These are phyloP conservation scores for Blepharisma undulans DNA, from an alignment of 169 alveolate species.

Conservation along the genomic window DNA sequence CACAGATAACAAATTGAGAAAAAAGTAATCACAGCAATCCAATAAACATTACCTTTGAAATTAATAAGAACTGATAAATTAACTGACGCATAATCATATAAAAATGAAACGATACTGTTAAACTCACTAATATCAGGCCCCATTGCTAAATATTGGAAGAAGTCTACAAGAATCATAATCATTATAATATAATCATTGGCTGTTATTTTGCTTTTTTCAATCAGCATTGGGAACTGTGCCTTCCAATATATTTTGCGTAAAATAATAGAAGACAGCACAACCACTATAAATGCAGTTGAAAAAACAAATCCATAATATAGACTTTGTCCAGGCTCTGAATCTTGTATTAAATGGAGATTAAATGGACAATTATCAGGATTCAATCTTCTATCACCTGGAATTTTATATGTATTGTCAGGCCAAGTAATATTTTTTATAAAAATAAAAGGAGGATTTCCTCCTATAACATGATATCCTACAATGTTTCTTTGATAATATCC, in stretches of 20 bases:
- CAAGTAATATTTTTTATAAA: background rate
- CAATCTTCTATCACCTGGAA: background rate
- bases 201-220: background rate
- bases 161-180: background rate
- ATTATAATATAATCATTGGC: background rate
- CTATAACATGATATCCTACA: background rate
- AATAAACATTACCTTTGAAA: background rate
- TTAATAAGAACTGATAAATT: slow-evolving; percentile 11
- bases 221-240: background rate
- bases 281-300: background rate
- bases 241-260: background rate
- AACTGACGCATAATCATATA: background rate
- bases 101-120: background rate
- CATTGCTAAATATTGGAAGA: background rate
- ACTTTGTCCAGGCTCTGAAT: background rate
- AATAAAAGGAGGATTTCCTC: background rate
- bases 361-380: slow-evolving; percentile 12
- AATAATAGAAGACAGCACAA: background rate
- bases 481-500: background rate
- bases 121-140: slow-evolving; percentile 16
- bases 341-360: background rate
- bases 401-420: background rate
- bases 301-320: background rate
- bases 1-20: background rate
- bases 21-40: slow-evolving; percentile 6